Evolutionary conservation across 495 filamentous ascomycete species (phyloP).

Genomic region (Durotheca rogersii): DNA sequence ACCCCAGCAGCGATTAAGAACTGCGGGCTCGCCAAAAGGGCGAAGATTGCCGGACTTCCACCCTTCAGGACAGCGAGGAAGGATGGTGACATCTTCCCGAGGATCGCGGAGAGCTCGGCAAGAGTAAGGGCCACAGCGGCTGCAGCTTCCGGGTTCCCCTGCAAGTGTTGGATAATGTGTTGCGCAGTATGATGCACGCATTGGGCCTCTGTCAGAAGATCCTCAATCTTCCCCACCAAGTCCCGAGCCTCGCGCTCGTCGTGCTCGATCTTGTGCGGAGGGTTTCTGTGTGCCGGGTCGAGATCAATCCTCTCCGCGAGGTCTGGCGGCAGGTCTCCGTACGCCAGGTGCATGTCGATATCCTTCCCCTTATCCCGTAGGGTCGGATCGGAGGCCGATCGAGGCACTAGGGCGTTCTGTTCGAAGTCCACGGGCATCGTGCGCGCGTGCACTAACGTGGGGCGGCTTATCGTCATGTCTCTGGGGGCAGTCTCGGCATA

Average conservation of each 20-base stretch:
- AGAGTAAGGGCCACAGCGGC: conserved; percentile 91
- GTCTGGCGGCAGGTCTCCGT: conserved; percentile 67
- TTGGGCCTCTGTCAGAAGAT: conserved; percentile 77
- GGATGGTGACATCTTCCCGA: conserved; percentile 80
- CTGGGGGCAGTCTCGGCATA: conserved; percentile 45
- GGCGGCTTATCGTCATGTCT: conserved; percentile 42
- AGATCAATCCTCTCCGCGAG: conserved; percentile 45
- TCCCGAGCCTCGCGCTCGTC: conserved; percentile 58
- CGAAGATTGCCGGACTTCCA: conserved; percentile 79
- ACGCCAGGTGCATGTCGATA: conserved; percentile 87
- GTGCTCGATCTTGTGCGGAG: conserved; percentile 28
- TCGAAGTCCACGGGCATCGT: conserved; percentile 26
- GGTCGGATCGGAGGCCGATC: conserved; percentile 45
- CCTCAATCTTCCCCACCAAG: conserved; percentile 68
- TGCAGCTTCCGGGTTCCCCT: conserved; percentile 88
- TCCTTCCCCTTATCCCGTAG: conserved; percentile 49
- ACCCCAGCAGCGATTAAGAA: conserved; percentile 91
- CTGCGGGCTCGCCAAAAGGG: conserved; percentile 82
- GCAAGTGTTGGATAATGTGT: conserved; percentile 79
- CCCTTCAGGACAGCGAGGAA: conserved; percentile 73
- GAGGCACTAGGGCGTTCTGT: conserved; percentile 37
- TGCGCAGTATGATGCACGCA: conserved; percentile 83
- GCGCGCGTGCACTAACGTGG: conserved; percentile 36
- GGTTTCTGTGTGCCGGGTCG: conserved; percentile 38
- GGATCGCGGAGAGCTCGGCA: conserved; percentile 81